phyloP scores from a whole-genome alignment of 345 rosid genomes.

The Clausena lansium region DNA sequence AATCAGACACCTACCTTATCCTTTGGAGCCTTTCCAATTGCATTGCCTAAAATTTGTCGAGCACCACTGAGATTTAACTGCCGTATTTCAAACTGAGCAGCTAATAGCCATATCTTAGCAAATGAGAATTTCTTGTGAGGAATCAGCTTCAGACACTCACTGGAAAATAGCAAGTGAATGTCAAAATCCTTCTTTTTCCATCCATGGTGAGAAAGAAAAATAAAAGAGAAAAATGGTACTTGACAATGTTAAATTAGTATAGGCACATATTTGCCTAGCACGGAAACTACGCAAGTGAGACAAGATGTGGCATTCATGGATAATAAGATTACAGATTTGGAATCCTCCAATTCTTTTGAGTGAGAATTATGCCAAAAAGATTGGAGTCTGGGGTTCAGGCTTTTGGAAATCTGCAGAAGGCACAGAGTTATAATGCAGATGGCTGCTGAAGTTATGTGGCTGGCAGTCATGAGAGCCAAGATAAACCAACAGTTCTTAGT shows the following conservation, averaged over 20 bases:
- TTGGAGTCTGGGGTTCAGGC: too few relatives aligned
- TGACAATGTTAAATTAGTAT: background rate
- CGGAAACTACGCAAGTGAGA: slow-evolving; percentile 10
- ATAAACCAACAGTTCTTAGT: background rate
- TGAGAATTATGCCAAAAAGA: too few relatives aligned
- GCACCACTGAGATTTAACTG: slow-evolving; percentile 82
- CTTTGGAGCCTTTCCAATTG: slow-evolving; percentile 89
- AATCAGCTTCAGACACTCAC: slow-evolving; percentile 81
- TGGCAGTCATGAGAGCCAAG: background rate
- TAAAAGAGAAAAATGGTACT: background rate
- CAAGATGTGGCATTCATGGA: slow-evolving; percentile 22
- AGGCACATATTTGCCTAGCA: background rate
- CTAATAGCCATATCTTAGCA: slow-evolving; percentile 86
- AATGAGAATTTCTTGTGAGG: slow-evolving; percentile 83
- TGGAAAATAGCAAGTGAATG: slow-evolving; percentile 25
- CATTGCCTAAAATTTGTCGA: slow-evolving; percentile 72
- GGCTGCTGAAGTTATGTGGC: slow-evolving; percentile 34
- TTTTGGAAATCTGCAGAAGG: too few relatives aligned
- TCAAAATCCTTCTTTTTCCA: slow-evolving; percentile 8
- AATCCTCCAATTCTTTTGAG: too few relatives aligned
- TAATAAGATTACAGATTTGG: background rate
- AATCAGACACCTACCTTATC: slow-evolving; percentile 54
- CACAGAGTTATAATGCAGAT: slow-evolving; percentile 24
- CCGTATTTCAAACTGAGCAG: slow-evolving; percentile 86
- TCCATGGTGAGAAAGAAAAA: background rate